phyloP scores from a whole-genome alignment of 2,329 filamentous ascomycete genomes.

The Scleromitrula shiraiana region DNA sequence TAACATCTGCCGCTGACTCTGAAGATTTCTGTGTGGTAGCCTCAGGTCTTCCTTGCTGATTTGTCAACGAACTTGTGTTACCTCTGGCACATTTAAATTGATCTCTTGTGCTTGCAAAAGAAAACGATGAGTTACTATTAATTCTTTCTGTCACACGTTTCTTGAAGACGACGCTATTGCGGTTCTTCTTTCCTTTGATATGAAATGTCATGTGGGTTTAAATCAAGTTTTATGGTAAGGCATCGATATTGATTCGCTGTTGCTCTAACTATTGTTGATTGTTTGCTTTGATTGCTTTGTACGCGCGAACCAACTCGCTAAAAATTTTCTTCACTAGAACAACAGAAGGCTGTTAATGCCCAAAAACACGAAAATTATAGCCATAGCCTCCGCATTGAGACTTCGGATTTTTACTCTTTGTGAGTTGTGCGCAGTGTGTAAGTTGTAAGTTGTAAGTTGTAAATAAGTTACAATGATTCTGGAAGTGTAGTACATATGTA shows the following conservation, averaged over 20 bases:
- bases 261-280: neutral
- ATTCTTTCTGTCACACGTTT: constrained; percentile 17
- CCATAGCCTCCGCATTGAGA: neutral
- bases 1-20: constrained; percentile 10
- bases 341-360: neutral
- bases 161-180: constrained; percentile 25
- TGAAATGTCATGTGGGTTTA: constrained; percentile 26
- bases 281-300: neutral
- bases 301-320: constrained; percentile 5
- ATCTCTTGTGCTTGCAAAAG: constrained; percentile 14
- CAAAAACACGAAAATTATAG: neutral
- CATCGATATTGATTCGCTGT: constrained; percentile 5
- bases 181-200: constrained; percentile 26
- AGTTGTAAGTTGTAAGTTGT: no score
- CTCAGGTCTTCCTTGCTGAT: constrained; percentile 11
- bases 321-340: neutral
- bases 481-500: neutral
- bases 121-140: neutral
- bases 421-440: no score
- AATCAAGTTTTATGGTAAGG: constrained; percentile 6
- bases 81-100: constrained; percentile 3
- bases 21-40: constrained; percentile 16
- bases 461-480: no score
- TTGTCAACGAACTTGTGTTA: constrained; percentile 7
- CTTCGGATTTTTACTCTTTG: neutral